Base-by-base conservation (phyloP, 345 rosid genomes). In the Salix exigua region DNA sequence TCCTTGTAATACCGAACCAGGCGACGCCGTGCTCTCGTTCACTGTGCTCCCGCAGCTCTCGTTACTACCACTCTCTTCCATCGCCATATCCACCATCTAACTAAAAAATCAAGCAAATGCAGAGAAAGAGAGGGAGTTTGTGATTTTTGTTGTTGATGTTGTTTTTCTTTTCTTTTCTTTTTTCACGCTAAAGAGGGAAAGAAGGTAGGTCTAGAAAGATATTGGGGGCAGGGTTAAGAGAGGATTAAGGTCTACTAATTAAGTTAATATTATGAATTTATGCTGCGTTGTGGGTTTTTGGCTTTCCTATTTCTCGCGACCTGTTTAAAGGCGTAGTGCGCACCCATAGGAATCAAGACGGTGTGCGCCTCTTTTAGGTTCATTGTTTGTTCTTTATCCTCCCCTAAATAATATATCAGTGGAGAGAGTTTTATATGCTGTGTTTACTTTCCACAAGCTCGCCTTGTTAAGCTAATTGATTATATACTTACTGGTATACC, bases 1-100 rank as follows among this genome's bases (percentile, higher is more conserved):
- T 78, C 83, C 86, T 40, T 73, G 76, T 10, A 7, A 76, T 0
- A 87, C 71, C 66, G 90, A 75, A 11, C 81, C 72, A 21, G 82
- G 16, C 58, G 85, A 72, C 66, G 85, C 75, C 0, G 91, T 73
- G 14, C 85, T 72, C 33, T 75, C 85, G 16, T 75, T 77, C 55
- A 79, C 84, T 68, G 87, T 70, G 84, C 96, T 91, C 8, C 86
- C 92, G 78, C 92, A 86, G 72, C 96, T 91, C 83, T 85, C 93
- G 81, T 75, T 85, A 18, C 51, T 66, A 50, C 26, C 63, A 10
- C 63, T 13, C 28, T 86, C 90, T 46, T 89, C 97, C 89, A 88
- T 87, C 86, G 78, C 79, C 90, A 86, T 87, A 72, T 30, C 30
- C 71, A 73, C 68, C 69, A 72, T 72, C 55, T 38, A 38, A 9